Evolutionary conservation across 2,329 filamentous ascomycete genomes (phyloP).

Genomic region (Arthrobotrys entomopaga): DNA sequence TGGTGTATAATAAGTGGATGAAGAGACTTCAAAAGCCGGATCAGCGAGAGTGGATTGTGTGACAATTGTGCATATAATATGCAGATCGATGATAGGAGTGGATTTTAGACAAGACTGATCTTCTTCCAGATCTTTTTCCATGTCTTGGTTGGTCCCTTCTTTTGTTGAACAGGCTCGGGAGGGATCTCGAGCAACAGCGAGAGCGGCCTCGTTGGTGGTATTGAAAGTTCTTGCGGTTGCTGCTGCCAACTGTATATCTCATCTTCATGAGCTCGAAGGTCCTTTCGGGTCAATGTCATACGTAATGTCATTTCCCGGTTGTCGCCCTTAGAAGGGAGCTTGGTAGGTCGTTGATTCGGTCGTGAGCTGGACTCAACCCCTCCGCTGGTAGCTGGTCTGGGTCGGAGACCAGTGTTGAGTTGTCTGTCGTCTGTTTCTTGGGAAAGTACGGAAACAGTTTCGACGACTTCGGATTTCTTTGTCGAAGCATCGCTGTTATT

Average conservation of each 20-base stretch:
- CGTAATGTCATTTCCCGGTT: constrained; percentile 92
- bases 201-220: constrained; percentile 39
- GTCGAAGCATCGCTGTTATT: constrained; percentile 60
- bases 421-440: constrained; percentile 27
- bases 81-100: constrained; percentile 15
- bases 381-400: constrained; percentile 49
- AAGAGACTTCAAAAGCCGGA: too few relatives aligned
- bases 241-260: constrained; percentile 77
- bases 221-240: constrained; percentile 30
- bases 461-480: constrained; percentile 56
- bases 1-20: constrained; percentile 2
- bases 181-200: constrained; percentile 18
- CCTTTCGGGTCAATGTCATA: constrained; percentile 92
- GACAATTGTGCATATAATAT: constrained; percentile 19
- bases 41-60: constrained; percentile 9
- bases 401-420: constrained; percentile 50
- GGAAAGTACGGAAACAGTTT: constrained; percentile 42
- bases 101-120: constrained; percentile 39
- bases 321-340: constrained; percentile 45
- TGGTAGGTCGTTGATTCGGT: constrained; percentile 18
- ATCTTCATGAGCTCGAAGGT: constrained; percentile 80
- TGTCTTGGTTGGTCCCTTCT: constrained; percentile 27
- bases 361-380: constrained; percentile 42
- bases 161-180: constrained; percentile 25
- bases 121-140: constrained; percentile 56